Evolutionary conservation across 441 rosid genomes (phyloP), one percentile per base, ranked within the genome.

Genomic region (Metrosideros polymorpha): DNA sequence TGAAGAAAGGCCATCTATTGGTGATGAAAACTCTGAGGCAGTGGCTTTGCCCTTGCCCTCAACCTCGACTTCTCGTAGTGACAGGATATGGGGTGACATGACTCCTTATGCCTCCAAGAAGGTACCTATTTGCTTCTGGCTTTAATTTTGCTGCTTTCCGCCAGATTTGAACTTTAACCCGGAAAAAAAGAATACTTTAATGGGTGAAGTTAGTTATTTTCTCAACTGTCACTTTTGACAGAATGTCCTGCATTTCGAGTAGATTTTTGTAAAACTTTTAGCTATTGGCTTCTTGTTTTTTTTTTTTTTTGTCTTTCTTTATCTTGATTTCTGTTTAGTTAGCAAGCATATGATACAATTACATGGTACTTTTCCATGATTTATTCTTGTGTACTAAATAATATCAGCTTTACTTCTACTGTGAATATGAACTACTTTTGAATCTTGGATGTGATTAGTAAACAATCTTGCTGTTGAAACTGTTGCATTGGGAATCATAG

Each of bases 81-180:
- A 95, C 61, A 90, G 91, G 27, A 92, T 94, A 91, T 96, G 99
- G 99, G 91, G 92, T 50, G 99, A 98, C 87, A 93, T 95, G 89
- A 91, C 90, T 82, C 92, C 97, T 35, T 95, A 94, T 86, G 91
- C 94, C 56, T 85, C 92, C 82, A 98, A 95, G 93, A 95, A 95
- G 98, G 99, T 97, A 93, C 39, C 57, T 49, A 24, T 49, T 59
- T 83, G 54, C 54, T 77, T 17, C 56, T 32, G 14, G 43, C n/a
- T 10, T 86, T 30, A 30, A 35, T 17, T 83, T 55, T 39, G 49
- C 47, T 39, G 82, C 82, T 39, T 71, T 71, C 82, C 47, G 22
- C 49, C 25, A 13, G n/a, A 39, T 71, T 71, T 24, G 49, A 24
- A 39, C 82, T 71, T 39, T 8, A 35, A 35, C 43, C 43, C 6